A percentile compares a stretch with the other conserved stretches of the same genome.
Conservation (phyloP, 768 basidiomycete species). For the Mycena metata region DNA sequence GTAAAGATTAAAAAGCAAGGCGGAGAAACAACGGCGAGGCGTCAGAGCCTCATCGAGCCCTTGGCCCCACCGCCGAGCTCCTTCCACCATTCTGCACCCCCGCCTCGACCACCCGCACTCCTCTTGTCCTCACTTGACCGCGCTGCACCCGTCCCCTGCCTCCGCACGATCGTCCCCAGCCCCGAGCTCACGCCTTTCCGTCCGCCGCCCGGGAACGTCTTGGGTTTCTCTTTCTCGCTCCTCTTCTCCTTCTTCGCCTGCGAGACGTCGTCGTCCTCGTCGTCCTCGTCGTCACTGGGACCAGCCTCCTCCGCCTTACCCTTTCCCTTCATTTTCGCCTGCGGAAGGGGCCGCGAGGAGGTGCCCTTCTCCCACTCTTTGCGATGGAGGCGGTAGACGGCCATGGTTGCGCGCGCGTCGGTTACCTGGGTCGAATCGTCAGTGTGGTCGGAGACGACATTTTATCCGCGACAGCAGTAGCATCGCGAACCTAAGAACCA, state of each 20-base stretch:
- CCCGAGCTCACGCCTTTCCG: slow-evolving; percentile 77
- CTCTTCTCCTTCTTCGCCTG: no score
- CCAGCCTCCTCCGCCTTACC: slow-evolving; percentile 13
- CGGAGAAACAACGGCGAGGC: no score
- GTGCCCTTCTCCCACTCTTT: slow-evolving; percentile 83
- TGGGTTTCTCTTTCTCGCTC: slow-evolving; percentile 33
- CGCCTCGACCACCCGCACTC: slow-evolving; percentile 27
- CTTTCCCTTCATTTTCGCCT: background rate
- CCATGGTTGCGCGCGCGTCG: slow-evolving; percentile 97
- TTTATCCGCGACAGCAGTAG: no score
- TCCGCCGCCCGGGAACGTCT: slow-evolving; percentile 63
- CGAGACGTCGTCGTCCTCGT: slow-evolving; percentile 27
- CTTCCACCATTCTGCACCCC: slow-evolving; percentile 59
- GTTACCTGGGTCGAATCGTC: slow-evolving; percentile 69
- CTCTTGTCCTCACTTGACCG: slow-evolving; percentile 14
- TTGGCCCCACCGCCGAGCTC: slow-evolving; percentile 49
- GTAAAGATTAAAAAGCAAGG: no score
- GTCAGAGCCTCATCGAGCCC: slow-evolving; percentile 37
- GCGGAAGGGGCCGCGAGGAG: background rate
- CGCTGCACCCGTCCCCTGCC: slow-evolving; percentile 19
- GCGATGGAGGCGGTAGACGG: slow-evolving; percentile 86
- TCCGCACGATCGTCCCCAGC: slow-evolving; percentile 63
- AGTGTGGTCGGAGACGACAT: background rate
- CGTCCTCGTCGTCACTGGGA: slow-evolving; percentile 32
- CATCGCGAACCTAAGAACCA: background rate